These are phyloP conservation scores for Oidiodendron maius DNA, from an alignment of 495 filamentous ascomycete genomes.

Conservation along the genomic window DNA sequence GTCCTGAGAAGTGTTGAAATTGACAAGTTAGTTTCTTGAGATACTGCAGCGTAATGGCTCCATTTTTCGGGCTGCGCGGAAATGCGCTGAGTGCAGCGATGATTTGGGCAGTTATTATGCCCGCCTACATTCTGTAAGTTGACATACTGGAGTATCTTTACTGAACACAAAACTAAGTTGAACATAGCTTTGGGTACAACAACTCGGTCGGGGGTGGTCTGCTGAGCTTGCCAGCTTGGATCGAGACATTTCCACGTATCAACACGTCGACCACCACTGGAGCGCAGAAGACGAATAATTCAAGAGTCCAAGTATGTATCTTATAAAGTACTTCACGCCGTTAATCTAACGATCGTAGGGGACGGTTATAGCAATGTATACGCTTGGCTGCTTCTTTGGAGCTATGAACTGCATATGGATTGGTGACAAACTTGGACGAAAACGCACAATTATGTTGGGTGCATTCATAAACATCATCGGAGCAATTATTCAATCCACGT, in stretches of 20 bases:
- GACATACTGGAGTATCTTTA: background rate
- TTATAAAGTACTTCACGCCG: too few species aligned
- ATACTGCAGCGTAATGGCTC: background rate
- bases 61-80: background rate
- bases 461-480: conserved; percentile 67
- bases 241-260: background rate
- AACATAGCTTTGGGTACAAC: background rate
- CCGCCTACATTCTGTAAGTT: background rate
- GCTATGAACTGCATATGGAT: conserved; percentile 64
- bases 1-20: background rate
- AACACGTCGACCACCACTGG: background rate
- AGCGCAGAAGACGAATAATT: background rate
- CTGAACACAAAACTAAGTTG: background rate
- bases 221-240: background rate
- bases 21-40: background rate
- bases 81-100: background rate
- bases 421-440: conserved; percentile 64
- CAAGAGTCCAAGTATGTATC: background rate
- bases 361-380: conserved; percentile 67
- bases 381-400: conserved; percentile 65
- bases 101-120: background rate
- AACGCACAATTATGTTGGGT: conserved; percentile 63
- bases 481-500: conserved; percentile 55
- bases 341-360: too few species aligned
- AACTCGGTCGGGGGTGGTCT: background rate